A percentile compares a stretch with the other conserved stretches of the same genome.
These are phyloP conservation scores for Penicillium sp. DNA, from an alignment of 2,329 filamentous ascomycete genomes.

Conservation along the genomic window DNA sequence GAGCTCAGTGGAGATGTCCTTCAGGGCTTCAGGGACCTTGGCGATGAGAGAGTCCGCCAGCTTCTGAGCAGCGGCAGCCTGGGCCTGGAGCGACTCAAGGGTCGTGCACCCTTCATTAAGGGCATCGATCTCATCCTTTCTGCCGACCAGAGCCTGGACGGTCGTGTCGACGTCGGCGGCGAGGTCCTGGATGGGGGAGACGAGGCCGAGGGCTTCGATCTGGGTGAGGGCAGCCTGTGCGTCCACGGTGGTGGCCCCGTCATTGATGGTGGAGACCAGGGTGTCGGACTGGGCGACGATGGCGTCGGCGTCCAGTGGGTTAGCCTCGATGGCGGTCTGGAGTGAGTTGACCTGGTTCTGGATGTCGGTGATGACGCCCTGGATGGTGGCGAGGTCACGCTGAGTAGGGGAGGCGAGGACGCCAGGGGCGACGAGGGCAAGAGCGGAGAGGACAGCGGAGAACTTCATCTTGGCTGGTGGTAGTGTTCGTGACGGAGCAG, in stretches of 20 bases:
- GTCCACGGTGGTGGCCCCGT: conserved; percentile 19
- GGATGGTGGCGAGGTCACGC: conserved; percentile 21
- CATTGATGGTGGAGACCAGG: conserved; percentile 21
- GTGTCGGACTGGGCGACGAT: conserved; percentile 10
- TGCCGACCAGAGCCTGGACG: conserved; percentile 11
- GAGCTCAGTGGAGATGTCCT: conserved; percentile 27
- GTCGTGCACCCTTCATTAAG: conserved; percentile 15
- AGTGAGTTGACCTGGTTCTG: conserved; percentile 21
- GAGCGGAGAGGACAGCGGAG: conserved; percentile 4
- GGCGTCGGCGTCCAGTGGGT: conserved; percentile 9
- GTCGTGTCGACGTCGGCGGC: conserved; percentile 14
- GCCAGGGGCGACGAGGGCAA: conserved; percentile 11
- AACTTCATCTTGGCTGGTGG: conserved; percentile 17
- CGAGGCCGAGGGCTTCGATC: conserved; percentile 22
- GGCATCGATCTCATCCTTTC: conserved; percentile 15
- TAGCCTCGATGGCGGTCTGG: neutral
- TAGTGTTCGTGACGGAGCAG: neutral
- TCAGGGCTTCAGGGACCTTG: conserved; percentile 17
- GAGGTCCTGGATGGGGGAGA: conserved; percentile 20
- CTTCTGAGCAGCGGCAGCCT: neutral
- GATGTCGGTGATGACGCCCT: conserved; percentile 19
- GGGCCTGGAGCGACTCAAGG: conserved; percentile 9
- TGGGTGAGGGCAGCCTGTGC: conserved; percentile 6
- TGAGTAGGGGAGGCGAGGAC: conserved; percentile 18
- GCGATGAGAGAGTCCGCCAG: neutral